Conservation (phyloP, 805 yeast genomes). For the Lipomyces orientalis region DNA sequence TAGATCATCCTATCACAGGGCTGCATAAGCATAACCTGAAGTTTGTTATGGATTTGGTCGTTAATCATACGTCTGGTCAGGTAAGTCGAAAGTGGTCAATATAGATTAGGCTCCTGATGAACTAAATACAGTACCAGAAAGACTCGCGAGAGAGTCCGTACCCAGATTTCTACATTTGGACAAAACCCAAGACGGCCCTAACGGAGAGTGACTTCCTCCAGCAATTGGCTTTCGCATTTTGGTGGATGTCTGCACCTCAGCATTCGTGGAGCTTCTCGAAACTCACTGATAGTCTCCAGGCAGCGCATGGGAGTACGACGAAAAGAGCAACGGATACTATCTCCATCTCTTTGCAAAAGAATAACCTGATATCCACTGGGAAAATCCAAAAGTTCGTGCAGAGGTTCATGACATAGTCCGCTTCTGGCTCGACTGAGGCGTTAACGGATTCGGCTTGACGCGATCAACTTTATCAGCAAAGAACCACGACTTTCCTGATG, state of each 20-base stretch:
- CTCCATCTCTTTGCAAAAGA: slow-evolving; percentile 58
- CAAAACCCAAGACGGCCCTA: slow-evolving; percentile 51
- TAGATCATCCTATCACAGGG: slow-evolving; percentile 56
- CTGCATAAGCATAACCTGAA: slow-evolving; percentile 58
- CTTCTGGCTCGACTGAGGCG: slow-evolving; percentile 63
- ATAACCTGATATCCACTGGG: slow-evolving; percentile 73
- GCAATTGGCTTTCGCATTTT: slow-evolving; percentile 61
- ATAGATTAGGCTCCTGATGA: not conserved
- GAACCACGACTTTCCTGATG: slow-evolving; percentile 54
- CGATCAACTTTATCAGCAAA: slow-evolving; percentile 61
- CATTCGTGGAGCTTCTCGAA: no score
- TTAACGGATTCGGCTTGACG: slow-evolving; percentile 66
- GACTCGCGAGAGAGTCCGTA: slow-evolving; percentile 58
- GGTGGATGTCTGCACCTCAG: slow-evolving; percentile 6
- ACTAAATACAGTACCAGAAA: slow-evolving; percentile 50
- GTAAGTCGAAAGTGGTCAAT: not conserved
- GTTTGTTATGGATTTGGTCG: slow-evolving; percentile 60
- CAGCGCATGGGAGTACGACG: slow-evolving; percentile 64
- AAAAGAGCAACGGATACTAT: slow-evolving; percentile 59
- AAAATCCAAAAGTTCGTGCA: slow-evolving; percentile 50
- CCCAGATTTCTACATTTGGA: slow-evolving; percentile 59
- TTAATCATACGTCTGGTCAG: slow-evolving; percentile 59
- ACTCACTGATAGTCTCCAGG: slow-evolving; percentile 42
- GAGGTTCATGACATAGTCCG: slow-evolving; percentile 56
- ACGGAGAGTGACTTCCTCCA: slow-evolving; percentile 59